phyloP scores from a whole-genome alignment of 148 eudicot genomes.

The Limonium bicolor region DNA sequence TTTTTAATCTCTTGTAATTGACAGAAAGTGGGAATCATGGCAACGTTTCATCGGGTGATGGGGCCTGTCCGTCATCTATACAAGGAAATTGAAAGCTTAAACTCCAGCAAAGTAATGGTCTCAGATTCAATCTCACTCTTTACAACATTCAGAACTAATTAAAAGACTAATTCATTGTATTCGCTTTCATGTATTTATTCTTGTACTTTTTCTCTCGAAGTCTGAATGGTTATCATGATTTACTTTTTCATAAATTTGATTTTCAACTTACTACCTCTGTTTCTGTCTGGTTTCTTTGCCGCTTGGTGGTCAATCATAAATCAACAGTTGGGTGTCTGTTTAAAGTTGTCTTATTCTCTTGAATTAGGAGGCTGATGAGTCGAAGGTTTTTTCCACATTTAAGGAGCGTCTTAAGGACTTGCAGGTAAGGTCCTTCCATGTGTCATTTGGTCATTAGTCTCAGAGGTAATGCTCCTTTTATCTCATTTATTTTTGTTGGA shows the following conservation, averaged over 20 bases:
- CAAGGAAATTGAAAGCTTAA: conserved; percentile 44
- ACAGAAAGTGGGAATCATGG: conserved; percentile 31
- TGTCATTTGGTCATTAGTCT: background rate
- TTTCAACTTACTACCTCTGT: background rate
- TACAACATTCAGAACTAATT: background rate
- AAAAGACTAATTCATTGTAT: conserved; percentile 1
- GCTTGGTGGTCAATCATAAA: too few species aligned
- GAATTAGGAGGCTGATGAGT: conserved; percentile 31
- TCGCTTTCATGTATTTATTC: too few species aligned
- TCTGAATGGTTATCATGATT: background rate
- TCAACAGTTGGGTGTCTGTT: too few species aligned
- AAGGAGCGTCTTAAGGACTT: conserved; percentile 58
- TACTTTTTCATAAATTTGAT: background rate
- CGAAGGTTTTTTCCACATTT: conserved; percentile 34
- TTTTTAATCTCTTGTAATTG: conserved; percentile 6
- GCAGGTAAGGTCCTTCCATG: conserved; percentile 34
- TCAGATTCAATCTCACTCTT: background rate
- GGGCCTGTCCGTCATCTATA: conserved; percentile 60
- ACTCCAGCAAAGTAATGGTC: conserved; percentile 29
- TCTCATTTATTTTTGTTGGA: background rate
- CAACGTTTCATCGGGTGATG: conserved; percentile 62
- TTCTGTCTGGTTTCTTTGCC: background rate
- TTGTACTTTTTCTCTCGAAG: background rate
- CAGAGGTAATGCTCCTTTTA: background rate
- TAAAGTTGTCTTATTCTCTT: background rate